Evolutionary conservation across 495 filamentous ascomycete genomes (phyloP).

Genomic region (Aspergillus affinis): DNA sequence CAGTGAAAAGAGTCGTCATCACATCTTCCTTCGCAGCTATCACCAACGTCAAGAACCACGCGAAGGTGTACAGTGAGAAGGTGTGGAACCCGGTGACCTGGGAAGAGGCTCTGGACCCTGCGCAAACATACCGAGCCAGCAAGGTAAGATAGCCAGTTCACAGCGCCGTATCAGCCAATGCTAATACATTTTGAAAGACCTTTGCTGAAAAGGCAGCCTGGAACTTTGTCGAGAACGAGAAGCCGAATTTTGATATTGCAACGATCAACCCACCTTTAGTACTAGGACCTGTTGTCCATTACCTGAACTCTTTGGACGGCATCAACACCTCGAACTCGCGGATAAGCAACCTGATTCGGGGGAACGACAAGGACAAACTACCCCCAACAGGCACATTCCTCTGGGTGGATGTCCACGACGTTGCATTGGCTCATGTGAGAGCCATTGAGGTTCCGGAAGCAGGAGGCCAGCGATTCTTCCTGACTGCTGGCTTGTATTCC

Average conservation of each 20-base stretch:
- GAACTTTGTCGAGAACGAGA: constrained; percentile 77
- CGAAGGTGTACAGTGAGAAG: constrained; percentile 63
- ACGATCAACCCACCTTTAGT: constrained; percentile 75
- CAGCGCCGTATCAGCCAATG: background rate
- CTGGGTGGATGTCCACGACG: constrained; percentile 70
- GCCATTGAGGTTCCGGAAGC: constrained; percentile 68
- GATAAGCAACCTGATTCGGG: constrained; percentile 53
- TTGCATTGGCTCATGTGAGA: constrained; percentile 69
- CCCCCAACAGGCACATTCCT: constrained; percentile 55
- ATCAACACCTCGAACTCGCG: constrained; percentile 69
- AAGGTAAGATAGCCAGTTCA: constrained; percentile 44
- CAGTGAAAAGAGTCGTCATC: constrained; percentile 78
- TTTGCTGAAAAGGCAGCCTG: constrained; percentile 72
- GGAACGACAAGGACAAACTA: constrained; percentile 64
- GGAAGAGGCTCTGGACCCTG: constrained; percentile 59
- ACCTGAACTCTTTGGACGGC: constrained; percentile 62
- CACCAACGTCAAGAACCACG: constrained; percentile 48
- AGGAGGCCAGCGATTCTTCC: constrained; percentile 69
- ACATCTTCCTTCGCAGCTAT: constrained; percentile 86
- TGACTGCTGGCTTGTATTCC: constrained; percentile 60
- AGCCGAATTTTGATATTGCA: constrained; percentile 72
- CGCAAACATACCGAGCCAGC: constrained; percentile 67
- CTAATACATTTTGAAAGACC: constrained; percentile 31
- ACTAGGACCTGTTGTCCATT: constrained; percentile 66
- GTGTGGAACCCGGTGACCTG: constrained; percentile 84